phyloP scores from a whole-genome alignment of 2,329 filamentous ascomycete species.

The Parastagonospora nodorum region DNA sequence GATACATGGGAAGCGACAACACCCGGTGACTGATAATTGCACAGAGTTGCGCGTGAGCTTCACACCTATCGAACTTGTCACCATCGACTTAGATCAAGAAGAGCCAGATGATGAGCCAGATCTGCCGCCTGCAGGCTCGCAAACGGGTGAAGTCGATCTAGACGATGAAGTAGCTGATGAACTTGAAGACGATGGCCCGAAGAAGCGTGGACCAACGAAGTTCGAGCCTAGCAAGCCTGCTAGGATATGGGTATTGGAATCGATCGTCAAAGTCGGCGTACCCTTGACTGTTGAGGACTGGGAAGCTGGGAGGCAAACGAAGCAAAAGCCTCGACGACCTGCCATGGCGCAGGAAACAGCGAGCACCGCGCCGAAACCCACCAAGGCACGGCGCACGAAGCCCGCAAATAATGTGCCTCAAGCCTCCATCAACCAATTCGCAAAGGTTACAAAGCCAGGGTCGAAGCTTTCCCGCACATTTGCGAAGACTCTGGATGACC shows the following conservation, averaged over 20 bases:
- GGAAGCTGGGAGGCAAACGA: conserved; percentile 51
- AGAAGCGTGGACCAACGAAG: conserved; percentile 49
- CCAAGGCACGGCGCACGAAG: conserved; percentile 29
- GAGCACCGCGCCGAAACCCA: conserved; percentile 25
- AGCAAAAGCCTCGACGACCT: conserved; percentile 27
- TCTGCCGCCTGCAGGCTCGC: conserved; percentile 16
- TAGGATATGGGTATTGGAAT: conserved; percentile 71
- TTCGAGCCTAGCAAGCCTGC: conserved; percentile 72
- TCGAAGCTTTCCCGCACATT: conserved; percentile 20
- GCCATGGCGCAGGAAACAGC: conserved; percentile 24
- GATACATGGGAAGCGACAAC: conserved; percentile 70
- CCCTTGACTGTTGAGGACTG: conserved; percentile 70
- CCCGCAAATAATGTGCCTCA: conserved; percentile 22
- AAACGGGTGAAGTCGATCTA: conserved; percentile 26
- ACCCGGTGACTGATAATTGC: conserved; percentile 74
- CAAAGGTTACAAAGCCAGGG: conserved; percentile 45
- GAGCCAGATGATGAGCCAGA: conserved; percentile 70
- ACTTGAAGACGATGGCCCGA: conserved; percentile 47
- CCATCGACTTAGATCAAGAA: conserved; percentile 75
- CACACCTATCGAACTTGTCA: conserved; percentile 75
- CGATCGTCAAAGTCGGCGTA: conserved; percentile 66
- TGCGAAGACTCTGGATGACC: conserved; percentile 24
- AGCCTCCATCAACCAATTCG: conserved; percentile 33
- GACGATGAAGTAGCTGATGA: conserved; percentile 40
- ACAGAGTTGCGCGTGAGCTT: conserved; percentile 81